Evolutionary conservation across 2,329 filamentous ascomycete genomes (phyloP).

Genomic region (Davidsoniella virescens): DNA sequence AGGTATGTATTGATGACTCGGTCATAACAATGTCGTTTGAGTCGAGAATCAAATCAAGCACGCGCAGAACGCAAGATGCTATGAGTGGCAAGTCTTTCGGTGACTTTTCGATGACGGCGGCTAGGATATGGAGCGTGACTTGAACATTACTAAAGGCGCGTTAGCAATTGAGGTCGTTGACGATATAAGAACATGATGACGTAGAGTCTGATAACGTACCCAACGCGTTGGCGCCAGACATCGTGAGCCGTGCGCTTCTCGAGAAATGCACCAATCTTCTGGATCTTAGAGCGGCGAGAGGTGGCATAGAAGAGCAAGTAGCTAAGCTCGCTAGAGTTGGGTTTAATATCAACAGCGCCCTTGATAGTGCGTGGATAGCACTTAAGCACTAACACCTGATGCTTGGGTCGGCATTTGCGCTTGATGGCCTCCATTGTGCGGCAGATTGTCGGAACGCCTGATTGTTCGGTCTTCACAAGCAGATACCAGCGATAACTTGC

Average conservation of each 20-base stretch:
- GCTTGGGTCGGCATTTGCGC: constrained; percentile 70
- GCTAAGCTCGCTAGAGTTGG: constrained; percentile 90
- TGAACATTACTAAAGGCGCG: constrained; percentile 58
- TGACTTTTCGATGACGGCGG: constrained; percentile 81
- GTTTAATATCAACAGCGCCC: constrained; percentile 80
- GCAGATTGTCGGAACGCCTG: too few species aligned
- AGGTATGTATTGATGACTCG: constrained; percentile 74
- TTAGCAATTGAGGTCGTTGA: neutral
- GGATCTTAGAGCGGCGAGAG: constrained; percentile 84
- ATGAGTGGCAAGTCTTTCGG: constrained; percentile 83
- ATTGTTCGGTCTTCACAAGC: too few species aligned
- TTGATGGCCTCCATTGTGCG: constrained; percentile 46
- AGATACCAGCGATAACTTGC: too few species aligned
- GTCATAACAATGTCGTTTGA: constrained; percentile 85
- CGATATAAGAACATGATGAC: neutral
- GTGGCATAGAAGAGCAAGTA: constrained; percentile 95
- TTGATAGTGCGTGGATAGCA: constrained; percentile 92
- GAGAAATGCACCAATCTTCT: constrained; percentile 87
- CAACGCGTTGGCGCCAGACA: constrained; percentile 75
- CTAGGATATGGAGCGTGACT: constrained; percentile 84
- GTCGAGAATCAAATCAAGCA: constrained; percentile 66
- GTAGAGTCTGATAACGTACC: constrained; percentile 34
- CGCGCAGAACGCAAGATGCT: constrained; percentile 66
- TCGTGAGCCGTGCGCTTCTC: constrained; percentile 88
- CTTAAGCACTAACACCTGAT: constrained; percentile 89